Conservation (phyloP, 495 filamentous ascomycete genomes). For the Beverwykella pulmonaria region DNA sequence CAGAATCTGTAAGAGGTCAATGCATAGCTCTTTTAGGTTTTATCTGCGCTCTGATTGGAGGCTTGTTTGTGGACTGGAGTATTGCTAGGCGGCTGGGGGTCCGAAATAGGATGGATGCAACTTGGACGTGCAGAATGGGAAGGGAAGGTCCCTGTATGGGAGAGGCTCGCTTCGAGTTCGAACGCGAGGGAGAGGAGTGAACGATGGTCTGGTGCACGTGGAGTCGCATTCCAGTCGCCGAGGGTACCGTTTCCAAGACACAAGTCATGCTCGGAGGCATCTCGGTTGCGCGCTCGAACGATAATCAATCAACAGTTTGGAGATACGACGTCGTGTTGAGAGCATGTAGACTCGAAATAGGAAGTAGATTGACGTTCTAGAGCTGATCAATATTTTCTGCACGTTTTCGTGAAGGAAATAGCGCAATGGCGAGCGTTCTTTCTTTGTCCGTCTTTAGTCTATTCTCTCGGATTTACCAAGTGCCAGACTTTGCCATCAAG, state of each 20-base stretch:
- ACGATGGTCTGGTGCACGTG: not conserved
- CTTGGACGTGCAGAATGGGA: not conserved
- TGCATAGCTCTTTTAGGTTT: not conserved
- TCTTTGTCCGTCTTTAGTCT: too few species aligned
- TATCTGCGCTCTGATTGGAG: not conserved
- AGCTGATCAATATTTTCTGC: too few species aligned
- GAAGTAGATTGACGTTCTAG: too few species aligned
- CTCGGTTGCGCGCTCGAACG: not conserved
- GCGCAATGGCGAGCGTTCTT: too few species aligned
- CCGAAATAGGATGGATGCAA: not conserved
- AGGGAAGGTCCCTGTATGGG: not conserved
- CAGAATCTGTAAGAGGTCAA: conserved; percentile 25
- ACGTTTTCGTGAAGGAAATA: too few species aligned
- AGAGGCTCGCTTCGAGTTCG: not conserved
- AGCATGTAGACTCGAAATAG: too few species aligned
- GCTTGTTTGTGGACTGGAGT: not conserved
- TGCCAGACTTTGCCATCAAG: too few species aligned
- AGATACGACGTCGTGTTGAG: not conserved
- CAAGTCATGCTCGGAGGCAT: not conserved
- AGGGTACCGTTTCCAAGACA: not conserved
- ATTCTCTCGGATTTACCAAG: too few species aligned
- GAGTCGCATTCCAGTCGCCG: not conserved
- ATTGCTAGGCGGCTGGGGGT: not conserved
- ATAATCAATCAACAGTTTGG: not conserved
- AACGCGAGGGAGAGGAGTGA: not conserved